Base-by-base conservation (phyloP, 2,329 filamentous ascomycete genomes). In the Davidsoniella virescens region DNA sequence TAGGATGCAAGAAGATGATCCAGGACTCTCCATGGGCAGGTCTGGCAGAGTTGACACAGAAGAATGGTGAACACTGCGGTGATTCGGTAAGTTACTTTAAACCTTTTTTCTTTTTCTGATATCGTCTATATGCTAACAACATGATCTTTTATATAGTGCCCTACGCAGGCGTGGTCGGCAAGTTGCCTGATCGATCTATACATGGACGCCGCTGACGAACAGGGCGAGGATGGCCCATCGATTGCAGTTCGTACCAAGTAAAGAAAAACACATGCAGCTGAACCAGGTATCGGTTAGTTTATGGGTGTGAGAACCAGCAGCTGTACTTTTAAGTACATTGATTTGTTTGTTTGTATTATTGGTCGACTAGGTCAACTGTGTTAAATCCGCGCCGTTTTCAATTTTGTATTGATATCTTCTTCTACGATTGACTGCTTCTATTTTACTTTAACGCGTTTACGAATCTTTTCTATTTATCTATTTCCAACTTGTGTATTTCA, bases 81-180 rank as follows among this genome's bases (percentile, higher is more conserved):
- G 93, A 98, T 67, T 96, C 90, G 64, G 87, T 92, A 66, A 70
- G 82, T 73, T 51, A 46, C 40, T 44, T 45, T 44, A 38, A 47
- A 47, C 16, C 43, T 44, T 44, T 46, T 45, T 18, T 73, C 61
- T 50, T 46, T 40, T 46, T 38, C 41, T 44, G 44, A 56, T 54
- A 53, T 49, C 39, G 29, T 25, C 43, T 39, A 45, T 40, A 12
- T 43, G 20, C 2, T 12, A 23, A 26, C 43, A 50, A 39, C 2
- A 8, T 39, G 10, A 14, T 23, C 44, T 23, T 33, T 14, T 7
- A 18, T 39, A 12, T 61, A 92, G 80, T 92, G 83, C 49, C 92
- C 92, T 23, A 95, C 92, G 0, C 92, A 98, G 65, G 84, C 92
- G 49, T 98, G 92, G 92, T 95, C 87, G 49, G 85, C 92, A 26